Evolutionary conservation across 2,329 filamentous ascomycete genomes (phyloP).

Genomic region (Colletotrichum sp.): DNA sequence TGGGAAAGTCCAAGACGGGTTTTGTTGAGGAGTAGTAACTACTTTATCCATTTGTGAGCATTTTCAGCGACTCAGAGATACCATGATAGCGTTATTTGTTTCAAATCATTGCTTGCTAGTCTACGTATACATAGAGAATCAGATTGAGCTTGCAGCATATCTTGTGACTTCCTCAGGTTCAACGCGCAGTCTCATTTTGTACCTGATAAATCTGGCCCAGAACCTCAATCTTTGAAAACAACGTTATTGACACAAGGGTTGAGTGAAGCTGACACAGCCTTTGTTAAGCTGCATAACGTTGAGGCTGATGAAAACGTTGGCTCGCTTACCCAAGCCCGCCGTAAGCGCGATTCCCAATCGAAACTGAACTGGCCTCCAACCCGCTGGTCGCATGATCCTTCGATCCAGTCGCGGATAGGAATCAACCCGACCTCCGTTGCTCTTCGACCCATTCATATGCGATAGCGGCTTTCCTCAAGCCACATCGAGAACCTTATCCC

Average conservation of each 20-base stretch:
- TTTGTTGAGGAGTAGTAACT: neutral
- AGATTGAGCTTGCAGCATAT: neutral
- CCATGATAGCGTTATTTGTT: neutral
- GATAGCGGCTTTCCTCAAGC: neutral
- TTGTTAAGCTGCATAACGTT: neutral
- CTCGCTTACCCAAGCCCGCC: neutral
- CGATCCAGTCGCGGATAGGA: neutral
- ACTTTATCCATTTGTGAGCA: neutral
- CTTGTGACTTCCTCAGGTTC: neutral
- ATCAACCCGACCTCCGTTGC: neutral
- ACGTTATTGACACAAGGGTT: neutral
- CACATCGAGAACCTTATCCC: neutral
- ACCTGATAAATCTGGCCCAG: neutral
- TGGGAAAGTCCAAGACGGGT: constrained; percentile 24
- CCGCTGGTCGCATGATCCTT: neutral
- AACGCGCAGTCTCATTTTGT: neutral
- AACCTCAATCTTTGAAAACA: neutral
- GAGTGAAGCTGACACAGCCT: neutral
- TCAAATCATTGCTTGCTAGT: neutral
- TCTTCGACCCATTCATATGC: neutral
- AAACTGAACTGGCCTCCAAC: neutral
- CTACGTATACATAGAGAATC: neutral
- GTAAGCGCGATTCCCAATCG: neutral
- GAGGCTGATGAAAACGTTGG: neutral
- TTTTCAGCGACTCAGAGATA: neutral